These are phyloP conservation scores for Angophora floribunda DNA, from an alignment of 345 rosid species.

Conservation along the genomic window DNA sequence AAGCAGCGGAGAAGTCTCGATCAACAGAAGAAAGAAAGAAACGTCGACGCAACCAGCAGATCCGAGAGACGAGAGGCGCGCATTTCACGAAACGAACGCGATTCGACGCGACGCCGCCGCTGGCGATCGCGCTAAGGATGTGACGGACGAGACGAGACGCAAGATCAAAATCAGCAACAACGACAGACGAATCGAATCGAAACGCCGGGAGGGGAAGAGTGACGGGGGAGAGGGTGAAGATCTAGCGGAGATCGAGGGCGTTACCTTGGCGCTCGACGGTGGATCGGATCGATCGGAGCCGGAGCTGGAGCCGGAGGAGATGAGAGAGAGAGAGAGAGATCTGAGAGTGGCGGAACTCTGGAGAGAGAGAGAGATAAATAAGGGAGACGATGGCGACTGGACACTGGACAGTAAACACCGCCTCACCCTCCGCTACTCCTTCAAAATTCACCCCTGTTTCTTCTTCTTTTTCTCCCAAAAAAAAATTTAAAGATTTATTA, in stretches of 20 bases:
- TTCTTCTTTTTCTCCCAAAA: no score
- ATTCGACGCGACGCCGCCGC: background rate
- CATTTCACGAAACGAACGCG: background rate
- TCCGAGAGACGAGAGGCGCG: background rate
- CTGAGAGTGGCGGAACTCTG: background rate
- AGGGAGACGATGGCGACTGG: background rate
- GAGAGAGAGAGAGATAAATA: background rate
- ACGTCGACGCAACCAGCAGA: background rate
- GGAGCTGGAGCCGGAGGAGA: background rate
- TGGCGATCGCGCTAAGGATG: background rate
- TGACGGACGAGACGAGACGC: background rate
- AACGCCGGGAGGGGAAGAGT: background rate
- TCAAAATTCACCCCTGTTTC: background rate
- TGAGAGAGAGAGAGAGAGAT: background rate
- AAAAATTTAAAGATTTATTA: no score
- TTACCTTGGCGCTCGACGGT: background rate
- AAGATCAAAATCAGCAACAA: background rate
- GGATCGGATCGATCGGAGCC: background rate
- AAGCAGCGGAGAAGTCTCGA: background rate
- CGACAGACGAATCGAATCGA: background rate
- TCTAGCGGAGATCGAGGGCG: background rate
- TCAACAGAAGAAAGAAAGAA: background rate
- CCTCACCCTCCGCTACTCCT: background rate
- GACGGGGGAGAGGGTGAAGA: background rate
- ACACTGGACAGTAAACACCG: background rate